phyloP scores from a whole-genome alignment of 495 filamentous ascomycete genomes.

The Hypoxylon fuscum region DNA sequence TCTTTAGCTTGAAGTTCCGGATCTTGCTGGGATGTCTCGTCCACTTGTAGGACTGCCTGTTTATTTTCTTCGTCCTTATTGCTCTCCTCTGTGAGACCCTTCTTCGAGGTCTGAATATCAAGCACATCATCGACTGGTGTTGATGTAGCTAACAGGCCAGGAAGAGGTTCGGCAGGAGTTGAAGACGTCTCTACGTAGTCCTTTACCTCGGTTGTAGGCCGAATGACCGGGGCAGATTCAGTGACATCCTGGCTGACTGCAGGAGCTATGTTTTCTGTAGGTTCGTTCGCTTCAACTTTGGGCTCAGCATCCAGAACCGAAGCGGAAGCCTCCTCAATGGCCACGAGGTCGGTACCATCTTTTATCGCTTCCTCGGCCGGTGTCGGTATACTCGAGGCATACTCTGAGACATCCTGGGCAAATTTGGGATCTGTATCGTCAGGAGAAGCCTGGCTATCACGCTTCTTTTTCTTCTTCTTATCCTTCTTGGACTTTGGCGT shows the following conservation, averaged over 20 bases:
- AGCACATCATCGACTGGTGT: conserved; percentile 5
- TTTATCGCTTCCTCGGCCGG: conserved; percentile 10
- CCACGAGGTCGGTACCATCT: neutral
- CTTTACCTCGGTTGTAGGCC: conserved; percentile 10
- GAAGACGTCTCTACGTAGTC: conserved; percentile 3
- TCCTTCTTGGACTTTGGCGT: conserved; percentile 45
- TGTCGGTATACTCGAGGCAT: conserved; percentile 3
- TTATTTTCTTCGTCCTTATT: conserved; percentile 14
- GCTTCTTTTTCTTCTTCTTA: conserved; percentile 43
- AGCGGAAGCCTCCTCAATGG: conserved; percentile 7
- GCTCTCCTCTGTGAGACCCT: conserved; percentile 3
- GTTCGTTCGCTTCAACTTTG: conserved; percentile 2
- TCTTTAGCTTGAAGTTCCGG: conserved; percentile 8
- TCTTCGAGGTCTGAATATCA: conserved; percentile 9
- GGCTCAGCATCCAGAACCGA: neutral
- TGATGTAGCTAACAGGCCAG: neutral
- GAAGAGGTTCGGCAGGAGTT: neutral
- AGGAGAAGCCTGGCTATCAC: conserved; percentile 19
- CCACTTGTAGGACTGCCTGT: neutral
- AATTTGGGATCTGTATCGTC: conserved; percentile 9
- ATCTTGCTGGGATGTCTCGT: conserved; percentile 6
- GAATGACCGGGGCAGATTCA: neutral
- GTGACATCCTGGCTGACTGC: conserved; percentile 21
- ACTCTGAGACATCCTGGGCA: conserved; percentile 11
- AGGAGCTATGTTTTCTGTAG: conserved; percentile 3